phyloP scores from a whole-genome alignment of 108 stramenopile species.

The Conticribra guillardii region DNA sequence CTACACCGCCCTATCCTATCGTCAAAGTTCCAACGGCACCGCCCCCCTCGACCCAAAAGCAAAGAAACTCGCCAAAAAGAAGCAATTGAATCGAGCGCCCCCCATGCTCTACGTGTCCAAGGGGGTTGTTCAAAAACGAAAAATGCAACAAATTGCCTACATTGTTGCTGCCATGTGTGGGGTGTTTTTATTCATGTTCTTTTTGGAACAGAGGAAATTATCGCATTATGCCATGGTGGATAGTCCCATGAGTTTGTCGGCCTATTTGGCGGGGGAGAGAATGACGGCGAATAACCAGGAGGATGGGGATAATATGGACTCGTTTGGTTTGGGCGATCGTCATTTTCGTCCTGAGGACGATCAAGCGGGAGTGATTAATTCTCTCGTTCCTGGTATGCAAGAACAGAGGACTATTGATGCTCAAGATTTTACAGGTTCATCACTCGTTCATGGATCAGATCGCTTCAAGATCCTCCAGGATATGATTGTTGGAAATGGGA shows the following conservation, averaged over 20 bases:
- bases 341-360: neutral
- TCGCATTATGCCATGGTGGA: constrained; percentile 43
- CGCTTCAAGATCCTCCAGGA: constrained; percentile 21
- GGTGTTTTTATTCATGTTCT: constrained; percentile 25
- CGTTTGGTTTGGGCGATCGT: constrained; percentile 5
- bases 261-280: constrained; percentile 39
- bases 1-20: constrained; percentile 22
- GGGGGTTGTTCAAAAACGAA: constrained; percentile 16
- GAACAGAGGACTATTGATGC: neutral
- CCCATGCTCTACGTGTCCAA: constrained; percentile 31
- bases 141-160: constrained; percentile 20
- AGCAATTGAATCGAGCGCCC: neutral
- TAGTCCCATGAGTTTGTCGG: constrained; percentile 39
- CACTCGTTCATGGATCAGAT: constrained; percentile 13
- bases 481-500: constrained; percentile 16
- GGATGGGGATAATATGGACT: neutral
- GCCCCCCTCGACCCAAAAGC: neutral
- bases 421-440: neutral
- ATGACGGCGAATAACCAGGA: neutral
- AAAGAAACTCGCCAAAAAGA: constrained; percentile 9
- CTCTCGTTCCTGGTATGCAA: neutral
- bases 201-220: constrained; percentile 37
- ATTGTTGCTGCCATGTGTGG: constrained; percentile 16
- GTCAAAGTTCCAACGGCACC: constrained; percentile 2
- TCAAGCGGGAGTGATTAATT: neutral